Evolutionary conservation across 176 grass and related monocot species (phyloP), one percentile per base, ranked within the genome.

Genomic region (Juncus effusus): DNA sequence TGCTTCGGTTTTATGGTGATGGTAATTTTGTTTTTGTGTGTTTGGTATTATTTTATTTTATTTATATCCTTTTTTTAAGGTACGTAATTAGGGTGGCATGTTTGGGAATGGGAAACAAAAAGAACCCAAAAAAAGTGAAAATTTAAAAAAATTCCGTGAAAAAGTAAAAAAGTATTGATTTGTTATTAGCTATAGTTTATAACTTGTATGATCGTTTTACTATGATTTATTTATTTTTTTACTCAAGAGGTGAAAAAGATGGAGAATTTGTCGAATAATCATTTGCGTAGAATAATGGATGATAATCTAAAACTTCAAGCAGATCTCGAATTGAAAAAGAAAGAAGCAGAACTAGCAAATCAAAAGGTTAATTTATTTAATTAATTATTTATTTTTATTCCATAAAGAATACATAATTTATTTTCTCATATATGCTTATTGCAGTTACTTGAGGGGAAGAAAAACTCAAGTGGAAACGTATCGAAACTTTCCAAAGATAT

Each of bases 301-400:
- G 54, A 72, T 56, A 72, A 72, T 56, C 38, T 60, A 56, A 72
- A 60, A 53, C 69, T 72, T 45, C 39, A 11, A 16, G 69, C 55
- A 41, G 13, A 42, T 10, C 69, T 72, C 13, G 54, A 58, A 47
- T 59, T 3, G 10, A 72, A 72, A 56, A 59, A 42, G 67, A 42
- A 72, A 40, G 68, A 72, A 59, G 68, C 68, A 19, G 52, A 72
- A 37, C 6, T 42, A 59, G 57, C 54, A n/a, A 59, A 58, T 40
- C 52, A 72, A 56, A 72, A 59, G 54, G 68, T 72, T 57, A 47
- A 47, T 47, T 16, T 72, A 35, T 41, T 70, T 56, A 51, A 13
- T 13, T 16, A 47, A 54, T 67, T 37, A 14, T 67, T 54, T 67
- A 54, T 50, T 42, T 10, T 55, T 40, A 59, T 59, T 35, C 38